Conservation (phyloP, 2,329 filamentous ascomycete species). For the Aspergillus amoenus region DNA sequence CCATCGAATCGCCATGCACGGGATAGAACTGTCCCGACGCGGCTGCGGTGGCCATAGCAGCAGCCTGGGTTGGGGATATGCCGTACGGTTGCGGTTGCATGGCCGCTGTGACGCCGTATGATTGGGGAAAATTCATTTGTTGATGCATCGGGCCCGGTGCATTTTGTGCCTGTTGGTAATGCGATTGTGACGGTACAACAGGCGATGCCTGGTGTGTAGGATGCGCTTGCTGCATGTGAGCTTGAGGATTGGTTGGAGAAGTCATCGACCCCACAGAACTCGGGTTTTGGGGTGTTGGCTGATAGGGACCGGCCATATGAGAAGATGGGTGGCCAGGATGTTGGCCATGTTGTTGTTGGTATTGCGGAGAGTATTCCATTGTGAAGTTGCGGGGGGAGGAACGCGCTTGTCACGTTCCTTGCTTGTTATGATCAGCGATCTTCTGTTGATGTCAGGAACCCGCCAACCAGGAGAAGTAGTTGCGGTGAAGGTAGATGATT, state of each 20-base stretch:
- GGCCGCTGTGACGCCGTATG: slow-evolving; percentile 70
- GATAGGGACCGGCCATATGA: slow-evolving; percentile 62
- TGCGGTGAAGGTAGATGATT: slow-evolving; percentile 17
- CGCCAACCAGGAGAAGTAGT: slow-evolving; percentile 21
- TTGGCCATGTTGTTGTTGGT: slow-evolving; percentile 63
- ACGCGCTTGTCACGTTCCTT: slow-evolving; percentile 26
- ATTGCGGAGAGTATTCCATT: slow-evolving; percentile 76
- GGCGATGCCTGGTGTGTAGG: slow-evolving; percentile 71
- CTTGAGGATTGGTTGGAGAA: slow-evolving; percentile 69
- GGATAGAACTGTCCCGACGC: slow-evolving; percentile 81
- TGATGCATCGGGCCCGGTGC: slow-evolving; percentile 60
- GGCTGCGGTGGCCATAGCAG: slow-evolving; percentile 90
- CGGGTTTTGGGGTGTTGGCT: slow-evolving; percentile 56
- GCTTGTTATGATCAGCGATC: slow-evolving; percentile 20
- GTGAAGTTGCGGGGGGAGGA: slow-evolving; percentile 39
- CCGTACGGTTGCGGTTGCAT: slow-evolving; percentile 75
- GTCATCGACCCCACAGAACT: slow-evolving; percentile 58
- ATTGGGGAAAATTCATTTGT: slow-evolving; percentile 78
- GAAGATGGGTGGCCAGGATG: slow-evolving; percentile 57
- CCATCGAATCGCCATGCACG: slow-evolving; percentile 69
- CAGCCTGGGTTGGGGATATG: slow-evolving; percentile 80
- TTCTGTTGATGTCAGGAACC: slow-evolving; percentile 18
- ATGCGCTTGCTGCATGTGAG: slow-evolving; percentile 60
- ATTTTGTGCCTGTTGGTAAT: slow-evolving; percentile 65
- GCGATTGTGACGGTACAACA: slow-evolving; percentile 72